Evolutionary conservation across 352 stramenopile species (phyloP).

Genomic region (Globisporangium spiculum): DNA sequence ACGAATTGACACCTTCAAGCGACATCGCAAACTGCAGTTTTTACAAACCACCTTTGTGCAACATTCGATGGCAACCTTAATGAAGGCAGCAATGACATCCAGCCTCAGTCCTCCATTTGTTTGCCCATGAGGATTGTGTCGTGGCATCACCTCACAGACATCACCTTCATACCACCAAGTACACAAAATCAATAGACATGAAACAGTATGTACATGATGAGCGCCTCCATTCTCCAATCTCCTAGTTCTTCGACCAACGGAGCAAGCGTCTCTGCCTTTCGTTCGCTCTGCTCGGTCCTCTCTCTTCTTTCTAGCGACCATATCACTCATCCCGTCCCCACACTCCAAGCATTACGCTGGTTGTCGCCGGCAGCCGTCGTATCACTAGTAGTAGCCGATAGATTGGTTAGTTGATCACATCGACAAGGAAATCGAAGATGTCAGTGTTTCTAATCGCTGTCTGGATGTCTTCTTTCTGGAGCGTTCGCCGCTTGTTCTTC

Average conservation of each 20-base stretch:
- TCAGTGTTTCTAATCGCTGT: slow-evolving; percentile 98
- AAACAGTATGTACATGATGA: not conserved
- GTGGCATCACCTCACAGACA: too few species aligned
- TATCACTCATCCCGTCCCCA: not conserved
- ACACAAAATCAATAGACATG: not conserved
- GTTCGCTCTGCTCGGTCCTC: not conserved
- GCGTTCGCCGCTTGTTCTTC: slow-evolving; percentile 89
- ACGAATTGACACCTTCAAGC: not conserved
- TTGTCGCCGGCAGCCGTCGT: not conserved
- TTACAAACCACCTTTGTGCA: slow-evolving; percentile 14
- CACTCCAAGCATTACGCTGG: not conserved
- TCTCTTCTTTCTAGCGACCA: not conserved
- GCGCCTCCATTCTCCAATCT: not conserved
- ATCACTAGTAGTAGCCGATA: not conserved
- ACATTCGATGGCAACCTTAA: not conserved
- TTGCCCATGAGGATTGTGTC: too few species aligned
- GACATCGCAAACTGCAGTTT: not conserved
- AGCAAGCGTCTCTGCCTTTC: not conserved
- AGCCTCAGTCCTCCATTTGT: too few species aligned
- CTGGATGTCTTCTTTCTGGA: slow-evolving; percentile 99
- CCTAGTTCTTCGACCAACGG: not conserved
- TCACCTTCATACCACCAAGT: not conserved
- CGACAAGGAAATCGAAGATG: slow-evolving; percentile 99
- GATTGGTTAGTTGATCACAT: slow-evolving; percentile 91
- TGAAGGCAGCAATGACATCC: not conserved